These are phyloP conservation scores for Metschnikowia reukaufii DNA, from an alignment of 805 yeast species.

Conservation along the genomic window DNA sequence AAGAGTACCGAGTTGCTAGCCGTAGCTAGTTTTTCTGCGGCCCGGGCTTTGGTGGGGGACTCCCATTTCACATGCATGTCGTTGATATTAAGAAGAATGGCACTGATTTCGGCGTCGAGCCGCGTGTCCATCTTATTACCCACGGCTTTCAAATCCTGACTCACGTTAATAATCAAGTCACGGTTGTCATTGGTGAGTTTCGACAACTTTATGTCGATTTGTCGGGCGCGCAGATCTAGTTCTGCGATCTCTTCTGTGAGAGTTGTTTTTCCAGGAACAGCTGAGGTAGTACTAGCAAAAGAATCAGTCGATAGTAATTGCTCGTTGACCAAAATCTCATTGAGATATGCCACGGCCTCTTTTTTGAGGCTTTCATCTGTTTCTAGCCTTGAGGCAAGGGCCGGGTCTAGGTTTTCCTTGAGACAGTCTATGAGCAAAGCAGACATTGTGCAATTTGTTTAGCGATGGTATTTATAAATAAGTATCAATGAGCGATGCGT, in stretches of 20 bases:
- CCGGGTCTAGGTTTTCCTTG: constrained; percentile 27
- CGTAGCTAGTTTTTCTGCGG: constrained; percentile 23
- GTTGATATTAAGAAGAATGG: constrained; percentile 8
- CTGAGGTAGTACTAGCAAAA: constrained; percentile 39
- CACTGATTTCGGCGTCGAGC: constrained; percentile 15
- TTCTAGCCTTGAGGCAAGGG: constrained; percentile 21
- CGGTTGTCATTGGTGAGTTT: constrained; percentile 41
- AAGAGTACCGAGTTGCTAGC: constrained; percentile 43
- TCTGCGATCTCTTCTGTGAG: constrained; percentile 74
- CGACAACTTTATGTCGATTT: constrained; percentile 46
- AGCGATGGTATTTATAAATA: neutral
- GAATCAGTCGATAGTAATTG: constrained; percentile 45
- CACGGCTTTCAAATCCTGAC: constrained; percentile 30
- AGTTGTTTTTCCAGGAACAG: constrained; percentile 24
- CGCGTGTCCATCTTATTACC: constrained; percentile 16
- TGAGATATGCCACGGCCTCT: constrained; percentile 32
- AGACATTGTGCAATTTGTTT: constrained; percentile 29
- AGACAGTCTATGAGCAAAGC: constrained; percentile 35
- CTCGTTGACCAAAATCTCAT: constrained; percentile 48
- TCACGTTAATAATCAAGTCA: constrained; percentile 46
- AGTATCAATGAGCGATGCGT: neutral
- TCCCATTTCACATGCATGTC: constrained; percentile 8
- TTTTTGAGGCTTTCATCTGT: constrained; percentile 21
- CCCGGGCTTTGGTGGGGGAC: constrained; percentile 3
- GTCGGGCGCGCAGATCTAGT: constrained; percentile 55